Evolutionary conservation across 257 asterid genomes (phyloP), one percentile per base, ranked within the genome.

Genomic region (Capsicum rhomboideum): DNA sequence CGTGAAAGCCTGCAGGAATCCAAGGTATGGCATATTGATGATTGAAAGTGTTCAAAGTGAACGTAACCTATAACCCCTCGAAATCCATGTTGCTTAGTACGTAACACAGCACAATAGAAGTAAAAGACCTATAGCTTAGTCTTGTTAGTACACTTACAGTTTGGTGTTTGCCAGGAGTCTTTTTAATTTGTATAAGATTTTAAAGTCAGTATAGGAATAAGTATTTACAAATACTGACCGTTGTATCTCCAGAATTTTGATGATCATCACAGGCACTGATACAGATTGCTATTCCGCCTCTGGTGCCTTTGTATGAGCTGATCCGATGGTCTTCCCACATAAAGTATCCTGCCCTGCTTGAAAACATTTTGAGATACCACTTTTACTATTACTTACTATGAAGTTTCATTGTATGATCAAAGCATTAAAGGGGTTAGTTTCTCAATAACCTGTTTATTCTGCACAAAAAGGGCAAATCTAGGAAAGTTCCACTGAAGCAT

Each of bases 181-280:
- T 12, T 72, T 44, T 21, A 7, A 46, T 74, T 42, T 72, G 12
- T 10, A 1, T 72, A 44, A 42, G 20, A 72, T 44, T 44, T 26
- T 12, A 14, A 44, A 10, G 18, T 72, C 55, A 42, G 20, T 72
- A 21, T 72, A 72, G 20, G 80, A 23, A 50, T 7, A 14, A 4
- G 1, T 26, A 75, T 26, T 23, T 20, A 79, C 66, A 58, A 63
- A 21, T 64, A 85, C 87, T 54, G 85, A 94, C 99, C 84, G 96
- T 90, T 23, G 98, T 91, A 85, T 93, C 97, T 86, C 92, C 97
- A 49, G 97, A 88, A 87, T 86, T 93, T 84, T 95, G 95, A 91
- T 93, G 88, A 84, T 95, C 99, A 59, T 93, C 98, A 44, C 99
- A 95, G 74, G 98, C 97, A 82, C 97, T 92, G 80, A 95, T 88